These are phyloP conservation scores for Blumeria graminis DNA, from an alignment of 2,329 filamentous ascomycete species.

Conservation along the genomic window DNA sequence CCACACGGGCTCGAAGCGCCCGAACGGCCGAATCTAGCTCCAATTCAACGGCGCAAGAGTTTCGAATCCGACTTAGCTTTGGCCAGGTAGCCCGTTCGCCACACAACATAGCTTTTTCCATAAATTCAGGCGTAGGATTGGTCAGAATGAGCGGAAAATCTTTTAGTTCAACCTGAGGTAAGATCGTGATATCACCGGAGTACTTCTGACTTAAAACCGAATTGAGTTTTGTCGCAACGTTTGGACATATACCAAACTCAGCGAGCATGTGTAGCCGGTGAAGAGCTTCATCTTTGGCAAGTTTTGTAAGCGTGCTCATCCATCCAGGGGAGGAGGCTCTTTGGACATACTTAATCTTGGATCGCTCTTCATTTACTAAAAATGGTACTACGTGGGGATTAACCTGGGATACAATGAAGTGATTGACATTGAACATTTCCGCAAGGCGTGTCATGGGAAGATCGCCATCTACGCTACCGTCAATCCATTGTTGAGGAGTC, in stretches of 20 bases:
- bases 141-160: constrained; percentile 55
- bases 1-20: constrained; percentile 36
- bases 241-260: constrained; percentile 61
- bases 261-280: constrained; percentile 61
- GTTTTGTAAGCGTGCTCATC: constrained; percentile 40
- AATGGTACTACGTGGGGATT: constrained; percentile 89
- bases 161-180: constrained; percentile 51
- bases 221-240: constrained; percentile 49
- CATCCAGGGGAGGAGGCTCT: constrained; percentile 20
- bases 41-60: constrained; percentile 72
- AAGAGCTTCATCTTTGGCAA: constrained; percentile 58
- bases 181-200: constrained; percentile 82
- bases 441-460: constrained; percentile 72
- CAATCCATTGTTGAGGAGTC: constrained; percentile 66
- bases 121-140: constrained; percentile 72
- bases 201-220: constrained; percentile 79
- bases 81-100: constrained; percentile 86
- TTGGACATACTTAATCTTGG: constrained; percentile 18
- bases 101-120: constrained; percentile 50
- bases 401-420: constrained; percentile 92
- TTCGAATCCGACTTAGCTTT: constrained; percentile 60
- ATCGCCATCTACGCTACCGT: constrained; percentile 87
- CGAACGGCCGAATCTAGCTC: constrained; percentile 58
- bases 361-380: constrained; percentile 43
- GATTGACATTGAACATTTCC: constrained; percentile 95